Evolutionary conservation across 2,329 filamentous ascomycete genomes (phyloP).

Genomic region (Ceratocystis colombiana): DNA sequence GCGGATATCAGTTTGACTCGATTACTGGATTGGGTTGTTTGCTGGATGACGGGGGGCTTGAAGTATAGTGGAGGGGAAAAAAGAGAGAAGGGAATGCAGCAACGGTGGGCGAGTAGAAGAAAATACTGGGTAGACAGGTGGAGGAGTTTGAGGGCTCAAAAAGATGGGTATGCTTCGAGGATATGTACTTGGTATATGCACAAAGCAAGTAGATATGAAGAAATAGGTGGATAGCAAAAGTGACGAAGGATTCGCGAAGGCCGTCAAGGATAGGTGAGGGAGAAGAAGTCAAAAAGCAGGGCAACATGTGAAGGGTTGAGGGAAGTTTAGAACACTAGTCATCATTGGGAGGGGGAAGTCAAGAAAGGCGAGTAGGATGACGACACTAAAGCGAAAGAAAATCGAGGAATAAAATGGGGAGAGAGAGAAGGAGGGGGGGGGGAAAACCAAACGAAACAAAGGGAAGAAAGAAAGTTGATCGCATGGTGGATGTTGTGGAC

Average conservation of each 20-base stretch:
- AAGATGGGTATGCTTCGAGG: constrained; percentile 14
- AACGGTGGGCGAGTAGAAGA: constrained; percentile 6
- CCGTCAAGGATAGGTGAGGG: constrained; percentile 14
- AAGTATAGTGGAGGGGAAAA: constrained; percentile 22
- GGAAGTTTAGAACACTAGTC: constrained; percentile 14
- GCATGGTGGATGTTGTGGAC: background rate
- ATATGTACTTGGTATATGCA: constrained; percentile 16
- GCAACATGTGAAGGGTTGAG: constrained; percentile 18
- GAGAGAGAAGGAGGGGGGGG: constrained; percentile 1
- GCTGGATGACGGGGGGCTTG: constrained; percentile 19
- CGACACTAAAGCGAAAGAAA: constrained; percentile 15
- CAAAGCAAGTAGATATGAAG: constrained; percentile 5
- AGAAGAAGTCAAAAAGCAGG: constrained; percentile 11
- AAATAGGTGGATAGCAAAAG: constrained; percentile 14
- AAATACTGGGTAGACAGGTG: constrained; percentile 13
- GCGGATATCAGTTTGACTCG: constrained; percentile 11
- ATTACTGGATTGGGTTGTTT: constrained; percentile 15
- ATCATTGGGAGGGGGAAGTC: constrained; percentile 19
- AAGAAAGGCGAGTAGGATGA: constrained; percentile 19
- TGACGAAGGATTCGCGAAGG: constrained; percentile 15
- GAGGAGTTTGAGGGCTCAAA: constrained; percentile 14
- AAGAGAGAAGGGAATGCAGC: constrained; percentile 16
- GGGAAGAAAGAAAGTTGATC: background rate
- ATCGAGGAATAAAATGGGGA: background rate
- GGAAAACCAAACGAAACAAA: constrained; percentile 11